phyloP scores from a whole-genome alignment of 257 asterid species.

The Scutellaria galericulata region DNA sequence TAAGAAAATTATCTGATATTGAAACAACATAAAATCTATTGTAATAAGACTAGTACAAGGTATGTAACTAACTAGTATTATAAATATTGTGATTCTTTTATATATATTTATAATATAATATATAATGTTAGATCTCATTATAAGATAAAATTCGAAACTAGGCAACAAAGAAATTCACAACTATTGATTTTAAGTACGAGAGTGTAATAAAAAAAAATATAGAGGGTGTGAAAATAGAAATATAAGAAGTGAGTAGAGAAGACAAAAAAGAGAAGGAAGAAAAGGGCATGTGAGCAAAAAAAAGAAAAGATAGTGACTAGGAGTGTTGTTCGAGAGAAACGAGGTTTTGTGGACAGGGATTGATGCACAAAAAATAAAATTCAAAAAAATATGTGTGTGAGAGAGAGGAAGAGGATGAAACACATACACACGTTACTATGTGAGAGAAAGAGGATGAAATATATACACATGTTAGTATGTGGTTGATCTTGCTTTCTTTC shows the following conservation, averaged over 20 bases:
- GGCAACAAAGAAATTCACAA: too few species aligned
- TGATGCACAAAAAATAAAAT: conserved; percentile 8
- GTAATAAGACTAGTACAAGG: too few species aligned
- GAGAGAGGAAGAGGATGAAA: background rate
- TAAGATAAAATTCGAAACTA: too few species aligned
- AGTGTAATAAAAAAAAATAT: too few species aligned
- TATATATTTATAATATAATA: too few species aligned
- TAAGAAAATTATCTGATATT: too few species aligned
- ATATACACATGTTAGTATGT: conserved; percentile 29
- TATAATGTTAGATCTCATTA: too few species aligned
- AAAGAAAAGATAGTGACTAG: conserved; percentile 39
- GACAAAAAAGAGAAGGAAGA: conserved; percentile 8
- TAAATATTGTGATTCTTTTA: too few species aligned
- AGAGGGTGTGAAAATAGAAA: background rate
- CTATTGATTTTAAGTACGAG: too few species aligned
- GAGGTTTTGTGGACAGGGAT: conserved; percentile 64
- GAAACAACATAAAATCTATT: too few species aligned
- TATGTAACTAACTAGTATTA: too few species aligned
- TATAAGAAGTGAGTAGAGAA: background rate
- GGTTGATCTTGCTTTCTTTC: conserved; percentile 28
- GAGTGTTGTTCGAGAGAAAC: conserved; percentile 51
- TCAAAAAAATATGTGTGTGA: background rate
- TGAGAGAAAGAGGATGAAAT: conserved; percentile 16
- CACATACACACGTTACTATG: conserved; percentile 19
- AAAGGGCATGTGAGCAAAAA: conserved; percentile 29